Conservation (phyloP, 2,329 filamentous ascomycete species). For the Colletotrichum limetticola region DNA sequence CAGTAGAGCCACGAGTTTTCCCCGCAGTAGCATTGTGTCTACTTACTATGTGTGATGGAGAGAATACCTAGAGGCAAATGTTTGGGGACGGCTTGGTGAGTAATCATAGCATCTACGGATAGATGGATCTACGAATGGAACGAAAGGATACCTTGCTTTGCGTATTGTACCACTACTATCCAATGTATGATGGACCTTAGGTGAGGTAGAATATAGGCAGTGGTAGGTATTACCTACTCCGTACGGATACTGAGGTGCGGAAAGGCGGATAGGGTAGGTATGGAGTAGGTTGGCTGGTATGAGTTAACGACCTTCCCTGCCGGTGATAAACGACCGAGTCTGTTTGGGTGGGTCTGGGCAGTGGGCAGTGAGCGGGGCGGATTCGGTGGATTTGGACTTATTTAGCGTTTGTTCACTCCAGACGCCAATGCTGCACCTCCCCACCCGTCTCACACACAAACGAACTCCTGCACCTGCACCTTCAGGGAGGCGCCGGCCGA, state of each 20-base stretch:
- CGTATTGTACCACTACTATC: too few species aligned
- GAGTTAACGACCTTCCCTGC: background rate
- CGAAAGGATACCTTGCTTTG: background rate
- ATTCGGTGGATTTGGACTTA: background rate
- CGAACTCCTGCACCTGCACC: slow-evolving; percentile 23
- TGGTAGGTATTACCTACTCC: too few species aligned
- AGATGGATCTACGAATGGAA: background rate
- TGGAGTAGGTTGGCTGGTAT: too few species aligned
- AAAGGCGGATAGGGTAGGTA: too few species aligned
- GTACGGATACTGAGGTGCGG: too few species aligned
- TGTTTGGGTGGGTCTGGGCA: background rate
- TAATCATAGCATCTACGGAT: too few species aligned
- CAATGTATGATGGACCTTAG: too few species aligned
- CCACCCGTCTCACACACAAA: slow-evolving; percentile 24
- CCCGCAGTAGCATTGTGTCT: background rate
- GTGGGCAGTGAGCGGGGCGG: background rate
- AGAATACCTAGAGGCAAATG: background rate
- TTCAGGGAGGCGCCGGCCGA: background rate
- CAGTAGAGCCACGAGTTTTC: background rate
- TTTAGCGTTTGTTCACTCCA: slow-evolving; percentile 6
- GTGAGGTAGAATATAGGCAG: too few species aligned
- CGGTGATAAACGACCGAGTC: background rate
- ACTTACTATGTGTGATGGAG: too few species aligned
- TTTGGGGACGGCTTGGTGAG: background rate
- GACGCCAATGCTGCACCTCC: slow-evolving; percentile 20